These are phyloP conservation scores for Tylopilus sp. DNA, from an alignment of 1,284 basidiomycete genomes.

Conservation along the genomic window DNA sequence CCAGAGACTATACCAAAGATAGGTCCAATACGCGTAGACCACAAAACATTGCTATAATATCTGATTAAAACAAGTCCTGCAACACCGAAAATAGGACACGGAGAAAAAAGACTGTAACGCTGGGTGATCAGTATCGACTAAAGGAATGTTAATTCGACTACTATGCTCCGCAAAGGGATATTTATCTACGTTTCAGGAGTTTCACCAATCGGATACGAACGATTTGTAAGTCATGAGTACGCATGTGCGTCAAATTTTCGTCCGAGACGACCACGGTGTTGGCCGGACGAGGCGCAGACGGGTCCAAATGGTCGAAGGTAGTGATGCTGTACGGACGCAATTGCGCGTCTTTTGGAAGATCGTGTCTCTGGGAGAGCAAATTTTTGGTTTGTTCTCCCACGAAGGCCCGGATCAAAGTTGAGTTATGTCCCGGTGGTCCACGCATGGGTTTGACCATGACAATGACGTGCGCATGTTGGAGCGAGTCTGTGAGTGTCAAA, in stretches of 20 bases:
- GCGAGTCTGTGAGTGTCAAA: constrained; percentile 54
- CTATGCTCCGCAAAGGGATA: not conserved
- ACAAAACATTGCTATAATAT: no score
- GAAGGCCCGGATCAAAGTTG: not conserved
- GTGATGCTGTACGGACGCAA: constrained; percentile 66
- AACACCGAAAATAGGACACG: not conserved
- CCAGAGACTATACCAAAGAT: no score
- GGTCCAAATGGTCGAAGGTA: constrained; percentile 9
- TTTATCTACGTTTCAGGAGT: not conserved
- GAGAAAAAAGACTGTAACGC: no score
- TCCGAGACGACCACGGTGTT: not conserved
- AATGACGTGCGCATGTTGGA: constrained; percentile 66
- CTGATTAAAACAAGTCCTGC: no score
- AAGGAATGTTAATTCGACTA: no score
- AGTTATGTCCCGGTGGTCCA: not conserved
- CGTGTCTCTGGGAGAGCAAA: constrained; percentile 35
- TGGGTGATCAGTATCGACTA: no score
- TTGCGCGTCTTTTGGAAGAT: constrained; percentile 57
- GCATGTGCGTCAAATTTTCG: constrained; percentile 2
- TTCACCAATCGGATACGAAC: no score
- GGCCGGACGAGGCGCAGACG: not conserved
- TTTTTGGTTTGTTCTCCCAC: not conserved
- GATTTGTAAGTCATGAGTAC: not conserved
- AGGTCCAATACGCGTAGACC: no score
- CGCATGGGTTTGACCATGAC: constrained; percentile 55